A percentile compares a stretch with the other conserved stretches of the same genome.
Conservation (phyloP, 177 flowering plant species). For the Vitis hybrid region DNA sequence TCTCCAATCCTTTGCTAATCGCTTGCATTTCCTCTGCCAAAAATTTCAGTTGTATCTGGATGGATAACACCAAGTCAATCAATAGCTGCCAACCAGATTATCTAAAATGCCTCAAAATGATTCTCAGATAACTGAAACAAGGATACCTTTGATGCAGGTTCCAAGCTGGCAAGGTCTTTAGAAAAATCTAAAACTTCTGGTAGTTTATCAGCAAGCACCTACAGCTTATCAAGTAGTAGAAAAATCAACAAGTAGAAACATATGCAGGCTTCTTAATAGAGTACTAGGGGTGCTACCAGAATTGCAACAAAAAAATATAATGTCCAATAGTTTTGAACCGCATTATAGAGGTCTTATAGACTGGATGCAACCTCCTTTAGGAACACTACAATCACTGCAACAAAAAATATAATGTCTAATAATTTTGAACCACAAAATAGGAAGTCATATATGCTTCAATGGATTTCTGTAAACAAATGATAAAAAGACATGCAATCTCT, state of each 20-base stretch:
- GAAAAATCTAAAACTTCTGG: conserved; percentile 85
- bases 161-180: conserved; percentile 70
- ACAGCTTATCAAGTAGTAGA: conserved; percentile 19
- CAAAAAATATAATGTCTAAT: no score
- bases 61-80: conserved; percentile 2
- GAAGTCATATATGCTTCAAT: no score
- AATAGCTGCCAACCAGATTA: conserved; percentile 11
- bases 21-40: conserved; percentile 99
- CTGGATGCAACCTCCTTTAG: no score
- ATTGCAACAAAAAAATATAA: not conserved
- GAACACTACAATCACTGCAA: no score
- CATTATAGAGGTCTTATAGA: no score
- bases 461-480: no score
- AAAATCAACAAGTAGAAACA: no score
- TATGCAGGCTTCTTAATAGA: not conserved
- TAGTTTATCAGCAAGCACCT: conserved; percentile 83
- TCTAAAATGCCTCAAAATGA: not conserved
- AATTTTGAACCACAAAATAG: no score
- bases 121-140: not conserved
- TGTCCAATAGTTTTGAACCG: not conserved
- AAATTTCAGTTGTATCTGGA: conserved; percentile 81
- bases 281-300: not conserved
- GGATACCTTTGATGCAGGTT: conserved; percentile 76
- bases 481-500: no score
- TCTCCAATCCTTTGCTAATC: conserved; percentile 92